phyloP scores from a whole-genome alignment of 2,329 filamentous ascomycete genomes.

The Cladophialophora exuberans region DNA sequence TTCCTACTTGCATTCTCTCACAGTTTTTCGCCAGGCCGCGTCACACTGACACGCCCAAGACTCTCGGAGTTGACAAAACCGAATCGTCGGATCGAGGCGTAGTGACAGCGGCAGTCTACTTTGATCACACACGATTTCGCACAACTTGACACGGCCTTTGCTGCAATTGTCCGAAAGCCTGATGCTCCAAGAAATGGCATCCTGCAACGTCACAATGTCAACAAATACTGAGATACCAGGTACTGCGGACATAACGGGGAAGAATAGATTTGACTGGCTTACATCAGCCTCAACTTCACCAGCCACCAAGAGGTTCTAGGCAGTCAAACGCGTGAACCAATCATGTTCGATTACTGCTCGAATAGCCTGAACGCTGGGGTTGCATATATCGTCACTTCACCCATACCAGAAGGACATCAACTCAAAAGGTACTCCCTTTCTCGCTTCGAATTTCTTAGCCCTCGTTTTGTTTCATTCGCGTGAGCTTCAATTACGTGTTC shows the following conservation, averaged over 20 bases:
- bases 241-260: no score
- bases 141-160: slow-evolving; percentile 26
- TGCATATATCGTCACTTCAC: slow-evolving; percentile 9
- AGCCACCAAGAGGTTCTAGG: slow-evolving; percentile 15
- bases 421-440: not conserved
- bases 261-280: slow-evolving; percentile 18
- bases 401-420: not conserved
- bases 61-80: slow-evolving; percentile 11
- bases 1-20: slow-evolving; percentile 2
- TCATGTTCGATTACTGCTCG: no score
- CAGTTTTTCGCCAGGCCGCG: slow-evolving; percentile 1
- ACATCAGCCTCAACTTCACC: slow-evolving; percentile 21
- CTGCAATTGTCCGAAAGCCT: slow-evolving; percentile 3
- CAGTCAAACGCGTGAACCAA: slow-evolving; percentile 15
- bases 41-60: no score
- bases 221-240: not conserved
- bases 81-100: slow-evolving; percentile 18
- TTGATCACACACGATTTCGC: slow-evolving; percentile 17
- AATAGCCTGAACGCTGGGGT: not conserved
- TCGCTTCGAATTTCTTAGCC: not conserved
- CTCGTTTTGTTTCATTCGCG: not conserved
- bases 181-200: not conserved
- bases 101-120: slow-evolving; percentile 19
- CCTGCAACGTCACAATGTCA: not conserved
- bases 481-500: not conserved